Conservation (phyloP, 2,329 filamentous ascomycete species). For the Madurella fahalii region DNA sequence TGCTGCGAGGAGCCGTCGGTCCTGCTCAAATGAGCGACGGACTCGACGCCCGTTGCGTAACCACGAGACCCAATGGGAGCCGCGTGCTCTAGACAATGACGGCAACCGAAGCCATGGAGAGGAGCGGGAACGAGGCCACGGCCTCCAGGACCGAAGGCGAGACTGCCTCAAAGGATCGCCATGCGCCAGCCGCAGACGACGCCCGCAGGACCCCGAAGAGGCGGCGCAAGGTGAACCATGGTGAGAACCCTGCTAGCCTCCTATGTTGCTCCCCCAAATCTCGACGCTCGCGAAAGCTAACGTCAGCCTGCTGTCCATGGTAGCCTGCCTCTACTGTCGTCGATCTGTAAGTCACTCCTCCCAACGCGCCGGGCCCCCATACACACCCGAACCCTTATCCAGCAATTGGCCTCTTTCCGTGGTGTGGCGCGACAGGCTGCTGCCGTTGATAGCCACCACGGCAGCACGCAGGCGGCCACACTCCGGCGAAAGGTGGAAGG, state of each 20-base stretch:
- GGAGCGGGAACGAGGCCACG: conserved; percentile 37
- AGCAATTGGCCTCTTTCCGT: conserved; percentile 20
- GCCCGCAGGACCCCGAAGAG: conserved; percentile 66
- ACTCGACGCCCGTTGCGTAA: conserved; percentile 43
- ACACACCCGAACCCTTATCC: conserved; percentile 15
- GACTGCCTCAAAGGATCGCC: conserved; percentile 32
- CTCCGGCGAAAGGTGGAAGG: conserved; percentile 20
- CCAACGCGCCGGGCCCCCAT: conserved; percentile 14
- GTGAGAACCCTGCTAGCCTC: conserved; percentile 47
- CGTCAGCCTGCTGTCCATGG: conserved; percentile 38
- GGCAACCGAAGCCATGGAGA: conserved; percentile 34
- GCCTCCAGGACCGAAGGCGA: conserved; percentile 38
- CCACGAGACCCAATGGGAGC: conserved; percentile 42
- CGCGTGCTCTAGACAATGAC: conserved; percentile 34
- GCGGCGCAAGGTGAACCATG: conserved; percentile 85
- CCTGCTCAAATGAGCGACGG: conserved; percentile 40
- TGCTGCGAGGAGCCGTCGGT: conserved; percentile 41
- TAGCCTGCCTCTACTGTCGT: conserved; percentile 85
- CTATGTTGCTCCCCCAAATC: conserved; percentile 21
- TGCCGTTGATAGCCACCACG: conserved; percentile 15
- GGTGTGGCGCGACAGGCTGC: conserved; percentile 10
- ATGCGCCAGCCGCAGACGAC: conserved; percentile 30
- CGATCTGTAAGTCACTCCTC: conserved; percentile 69
- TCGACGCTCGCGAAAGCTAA: conserved; percentile 22
- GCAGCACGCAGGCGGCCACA: conserved; percentile 14